Conservation (phyloP, 148 eudicot species). For the Rhododendron henanense region DNA sequence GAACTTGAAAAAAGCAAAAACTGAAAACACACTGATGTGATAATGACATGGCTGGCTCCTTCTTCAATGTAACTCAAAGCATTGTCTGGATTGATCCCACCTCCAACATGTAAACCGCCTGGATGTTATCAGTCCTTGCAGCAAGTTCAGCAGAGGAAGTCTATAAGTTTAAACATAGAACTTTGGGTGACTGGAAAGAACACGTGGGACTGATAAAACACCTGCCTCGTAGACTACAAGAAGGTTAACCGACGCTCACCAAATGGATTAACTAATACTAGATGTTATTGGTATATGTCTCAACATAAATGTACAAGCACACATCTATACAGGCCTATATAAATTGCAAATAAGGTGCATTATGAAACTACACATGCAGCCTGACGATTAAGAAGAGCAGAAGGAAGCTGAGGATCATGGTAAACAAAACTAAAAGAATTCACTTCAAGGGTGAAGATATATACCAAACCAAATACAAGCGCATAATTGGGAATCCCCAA, state of each 20-base stretch:
- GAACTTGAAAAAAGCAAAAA: too few species aligned
- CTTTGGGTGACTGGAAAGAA: constrained; percentile 6
- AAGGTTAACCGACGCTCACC: background rate
- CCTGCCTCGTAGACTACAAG: background rate
- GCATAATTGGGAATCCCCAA: background rate
- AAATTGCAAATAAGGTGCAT: background rate
- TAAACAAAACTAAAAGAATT: background rate
- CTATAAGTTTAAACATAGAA: constrained; percentile 24
- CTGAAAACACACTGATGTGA: too few species aligned
- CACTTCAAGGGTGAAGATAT: background rate
- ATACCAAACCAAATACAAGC: background rate
- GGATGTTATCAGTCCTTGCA: constrained; percentile 44
- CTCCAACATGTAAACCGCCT: constrained; percentile 32
- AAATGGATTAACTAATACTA: background rate
- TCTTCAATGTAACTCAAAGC: too few species aligned
- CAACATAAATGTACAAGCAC: background rate
- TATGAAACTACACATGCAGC: background rate
- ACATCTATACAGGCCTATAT: too few species aligned
- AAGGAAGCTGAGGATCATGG: background rate
- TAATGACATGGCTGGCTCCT: too few species aligned
- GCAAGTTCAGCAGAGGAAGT: constrained; percentile 49
- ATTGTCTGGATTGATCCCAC: constrained; percentile 77
- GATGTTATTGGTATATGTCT: background rate
- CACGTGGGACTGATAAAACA: background rate
- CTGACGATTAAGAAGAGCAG: background rate